A percentile compares a stretch with the other conserved stretches of the same genome.
phyloP scores from a whole-genome alignment of 2,329 filamentous ascomycete genomes.

The Alternaria sp. region DNA sequence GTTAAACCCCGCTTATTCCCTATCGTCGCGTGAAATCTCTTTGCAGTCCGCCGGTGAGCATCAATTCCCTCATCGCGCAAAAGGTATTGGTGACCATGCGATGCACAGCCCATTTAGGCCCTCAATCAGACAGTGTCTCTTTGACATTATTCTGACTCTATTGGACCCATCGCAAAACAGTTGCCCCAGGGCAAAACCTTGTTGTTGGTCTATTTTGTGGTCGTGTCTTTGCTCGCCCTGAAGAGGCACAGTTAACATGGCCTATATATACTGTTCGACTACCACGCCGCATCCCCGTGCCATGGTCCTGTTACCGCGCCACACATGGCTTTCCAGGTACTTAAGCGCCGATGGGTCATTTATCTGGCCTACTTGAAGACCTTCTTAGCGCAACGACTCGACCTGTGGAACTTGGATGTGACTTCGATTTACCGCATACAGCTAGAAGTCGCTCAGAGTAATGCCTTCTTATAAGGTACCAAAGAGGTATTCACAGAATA shows the following conservation, averaged over 20 bases:
- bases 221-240: background rate
- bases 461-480: background rate
- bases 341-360: constrained; percentile 8
- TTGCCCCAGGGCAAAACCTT: background rate
- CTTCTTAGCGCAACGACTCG: background rate
- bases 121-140: constrained; percentile 10
- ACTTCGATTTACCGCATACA: background rate
- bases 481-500: background rate
- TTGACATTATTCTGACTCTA: background rate
- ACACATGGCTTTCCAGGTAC: constrained; percentile 11
- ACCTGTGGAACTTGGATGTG: background rate
- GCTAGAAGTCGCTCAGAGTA: background rate
- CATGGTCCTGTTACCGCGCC: constrained; percentile 4
- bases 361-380: constrained; percentile 1
- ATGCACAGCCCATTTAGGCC: constrained; percentile 22
- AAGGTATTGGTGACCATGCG: background rate
- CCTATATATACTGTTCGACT: constrained; percentile 5
- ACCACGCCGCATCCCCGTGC: constrained; percentile 8
- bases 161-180: background rate
- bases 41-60: constrained; percentile 12
- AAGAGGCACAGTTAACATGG: constrained; percentile 2
- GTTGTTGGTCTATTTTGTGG: constrained; percentile 6
- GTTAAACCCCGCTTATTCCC: background rate
- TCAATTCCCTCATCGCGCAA: background rate
- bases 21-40: background rate